Evolutionary conservation across 2,329 filamentous ascomycete species (phyloP).

Genomic region (Neofusicoccum parvum): DNA sequence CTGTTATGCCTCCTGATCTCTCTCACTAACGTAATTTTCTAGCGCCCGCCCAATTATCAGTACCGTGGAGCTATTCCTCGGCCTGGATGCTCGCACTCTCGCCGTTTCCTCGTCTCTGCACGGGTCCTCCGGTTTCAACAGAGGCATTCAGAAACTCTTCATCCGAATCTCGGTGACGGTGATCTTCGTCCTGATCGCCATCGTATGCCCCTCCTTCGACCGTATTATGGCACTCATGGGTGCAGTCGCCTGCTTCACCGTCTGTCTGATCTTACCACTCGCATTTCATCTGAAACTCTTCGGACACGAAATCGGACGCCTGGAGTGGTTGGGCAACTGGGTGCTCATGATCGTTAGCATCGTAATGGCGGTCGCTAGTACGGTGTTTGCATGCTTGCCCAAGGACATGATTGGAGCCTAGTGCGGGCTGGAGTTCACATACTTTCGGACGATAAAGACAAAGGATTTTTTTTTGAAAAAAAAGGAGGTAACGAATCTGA

Average conservation of each 20-base stretch:
- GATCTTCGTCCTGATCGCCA: slow-evolving; percentile 75
- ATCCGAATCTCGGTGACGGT: slow-evolving; percentile 69
- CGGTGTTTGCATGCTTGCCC: slow-evolving; percentile 85
- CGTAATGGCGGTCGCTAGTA: slow-evolving; percentile 73
- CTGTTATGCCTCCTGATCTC: no score
- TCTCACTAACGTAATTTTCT: slow-evolving; percentile 37
- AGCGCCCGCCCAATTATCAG: slow-evolving; percentile 82
- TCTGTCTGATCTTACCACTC: slow-evolving; percentile 88
- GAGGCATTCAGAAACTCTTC: slow-evolving; percentile 59
- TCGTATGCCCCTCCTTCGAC: slow-evolving; percentile 77
- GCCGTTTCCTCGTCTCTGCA: slow-evolving; percentile 51
- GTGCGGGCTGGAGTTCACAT: no score
- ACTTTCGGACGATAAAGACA: no score
- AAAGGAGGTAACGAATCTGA: not conserved
- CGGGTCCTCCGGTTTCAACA: slow-evolving; percentile 59
- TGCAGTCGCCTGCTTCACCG: slow-evolving; percentile 86
- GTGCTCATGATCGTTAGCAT: slow-evolving; percentile 69
- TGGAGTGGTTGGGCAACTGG: slow-evolving; percentile 70
- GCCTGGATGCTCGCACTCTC: slow-evolving; percentile 64
- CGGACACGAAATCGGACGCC: slow-evolving; percentile 64
- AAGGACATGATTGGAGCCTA: slow-evolving; percentile 62
- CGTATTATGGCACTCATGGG: slow-evolving; percentile 91
- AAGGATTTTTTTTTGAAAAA: no score
- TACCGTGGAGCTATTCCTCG: slow-evolving; percentile 78
- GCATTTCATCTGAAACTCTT: slow-evolving; percentile 92